Evolutionary conservation across 768 basidiomycete species (phyloP), one percentile per base, ranked within the genome.

Genomic region (Rhodotorula toruloides): DNA sequence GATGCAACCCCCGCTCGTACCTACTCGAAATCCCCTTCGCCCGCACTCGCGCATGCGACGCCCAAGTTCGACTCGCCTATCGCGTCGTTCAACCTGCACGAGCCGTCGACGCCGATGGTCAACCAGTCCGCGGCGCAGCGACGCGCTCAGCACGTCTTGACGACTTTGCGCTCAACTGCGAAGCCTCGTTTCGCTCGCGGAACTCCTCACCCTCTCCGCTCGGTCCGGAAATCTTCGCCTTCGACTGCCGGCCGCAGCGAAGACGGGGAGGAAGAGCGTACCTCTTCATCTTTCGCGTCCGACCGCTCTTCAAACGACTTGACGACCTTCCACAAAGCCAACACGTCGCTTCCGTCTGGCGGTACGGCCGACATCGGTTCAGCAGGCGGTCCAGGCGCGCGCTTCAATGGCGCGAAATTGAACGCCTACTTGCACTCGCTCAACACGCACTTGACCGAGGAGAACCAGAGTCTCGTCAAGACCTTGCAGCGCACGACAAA

Each of bases 261-360:
- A 4, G 48, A 25, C 17, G 49, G 61, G 9, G 63, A 54, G 29
- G 61, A 58, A 22, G 49, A 70, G 43, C 49, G 49, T 29, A 61
- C 70, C 43, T 52, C 68, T 37, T 66, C 81, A 1, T 91, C 90
- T 2, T 85, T 87, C 76, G 80, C 89, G 53, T 91, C 90, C 7
- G 90, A 87, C 2, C 84, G 40, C 29, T 61, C 88, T 2, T 91
- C 91, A 31, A 88, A 93, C 70, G 91, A 94, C 75, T 80, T 94
- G 47, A 90, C 89, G 4, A 85, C 86, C 10, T 86, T 74, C 77
- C 80, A 54, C 81, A 82, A 58, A 84, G 89, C 84, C 61, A 93
- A 94, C 74, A 89, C 89, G 19, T 91, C 90, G 13, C 90, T 92
- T 67, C 91, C 92, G 73, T 88, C 88, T 32, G 84, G 85, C 3